These are phyloP conservation scores for Sporormia fimetaria DNA, from an alignment of 495 filamentous ascomycete species.

Conservation along the genomic window DNA sequence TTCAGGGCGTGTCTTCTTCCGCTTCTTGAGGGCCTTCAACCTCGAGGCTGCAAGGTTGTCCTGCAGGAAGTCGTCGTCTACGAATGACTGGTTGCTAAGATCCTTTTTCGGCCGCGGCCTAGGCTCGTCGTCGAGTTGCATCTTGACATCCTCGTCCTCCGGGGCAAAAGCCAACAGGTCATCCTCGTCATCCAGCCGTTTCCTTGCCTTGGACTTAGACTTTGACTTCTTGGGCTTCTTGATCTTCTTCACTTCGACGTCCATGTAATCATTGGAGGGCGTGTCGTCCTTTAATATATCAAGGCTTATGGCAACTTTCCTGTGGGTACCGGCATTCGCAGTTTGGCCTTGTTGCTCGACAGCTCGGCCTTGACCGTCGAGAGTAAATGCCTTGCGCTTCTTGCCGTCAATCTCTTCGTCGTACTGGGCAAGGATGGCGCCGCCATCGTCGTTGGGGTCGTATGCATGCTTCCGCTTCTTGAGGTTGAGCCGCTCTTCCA, in stretches of 20 bases:
- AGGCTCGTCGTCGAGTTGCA: constrained; percentile 60
- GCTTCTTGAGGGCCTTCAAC: constrained; percentile 74
- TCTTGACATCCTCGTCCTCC: constrained; percentile 40
- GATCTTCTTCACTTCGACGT: constrained; percentile 75
- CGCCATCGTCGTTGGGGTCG: constrained; percentile 65
- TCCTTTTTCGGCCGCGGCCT: constrained; percentile 44
- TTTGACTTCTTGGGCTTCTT: constrained; percentile 30
- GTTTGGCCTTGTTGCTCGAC: constrained; percentile 52
- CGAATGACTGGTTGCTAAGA: constrained; percentile 55
- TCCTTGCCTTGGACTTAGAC: constrained; percentile 83
- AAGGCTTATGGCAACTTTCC: constrained; percentile 63
- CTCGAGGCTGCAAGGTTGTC: constrained; percentile 70
- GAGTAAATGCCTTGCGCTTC: constrained; percentile 76
- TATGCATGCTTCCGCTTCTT: constrained; percentile 92
- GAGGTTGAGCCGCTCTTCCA: constrained; percentile 63
- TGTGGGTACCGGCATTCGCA: constrained; percentile 44
- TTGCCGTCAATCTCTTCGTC: constrained; percentile 93
- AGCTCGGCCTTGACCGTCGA: constrained; percentile 63
- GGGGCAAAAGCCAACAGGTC: constrained; percentile 48
- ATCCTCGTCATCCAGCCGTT: constrained; percentile 69
- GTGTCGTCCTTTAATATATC: constrained; percentile 59
- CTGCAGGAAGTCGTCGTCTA: constrained; percentile 90
- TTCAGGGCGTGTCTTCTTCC: constrained; percentile 69
- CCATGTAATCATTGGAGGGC: constrained; percentile 74
- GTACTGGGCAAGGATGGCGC: constrained; percentile 71